Evolutionary conservation across 163 green algal species (phyloP), one percentile per base, ranked within the genome.

Genomic region (Scenedesmus sp.): DNA sequence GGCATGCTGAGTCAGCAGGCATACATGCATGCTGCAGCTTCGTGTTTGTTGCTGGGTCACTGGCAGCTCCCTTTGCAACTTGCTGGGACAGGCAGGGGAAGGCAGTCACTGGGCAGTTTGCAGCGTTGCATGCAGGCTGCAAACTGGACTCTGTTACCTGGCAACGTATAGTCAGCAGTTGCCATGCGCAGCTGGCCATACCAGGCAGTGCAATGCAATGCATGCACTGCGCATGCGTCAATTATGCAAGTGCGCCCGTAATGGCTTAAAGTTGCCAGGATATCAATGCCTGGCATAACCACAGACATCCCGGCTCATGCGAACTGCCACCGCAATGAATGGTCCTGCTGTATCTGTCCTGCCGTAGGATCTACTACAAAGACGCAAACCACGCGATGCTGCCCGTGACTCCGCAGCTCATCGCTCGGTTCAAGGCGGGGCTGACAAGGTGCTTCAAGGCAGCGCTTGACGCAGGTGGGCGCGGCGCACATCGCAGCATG

Each of bases 311-410:
- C 7, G 7, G 46, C 7, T 56, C 46, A 56, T 56, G n/a, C 35
- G 3, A 37, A 24, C 24, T 37, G 24, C 35, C 24, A 22, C 40
- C n/a, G 2, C 46, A 22, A 0, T n/a, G 7, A 33, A 26, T 83
- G 44, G 15, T 26, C 4, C n/a, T 85, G 79, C n/a, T 46, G 86
- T 35, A 20, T 9, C 24, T 12, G 4, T 40, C 15, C 79, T 37
- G 44, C 46, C n/a, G 49, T 49, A 86, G 81, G 44, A 72, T 72
- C 49, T 86, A 86, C 49, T 86, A 86, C 46, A 72, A 86, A 33
- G 81, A 72, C 26, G 30, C 35, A 5, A 44, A 42, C 33, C 3
- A 56, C n/a, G 30, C 16, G 3, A 70, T 86, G 81, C 44, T 86
- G 26, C 81, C 81, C 46, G 81, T 56, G 22, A 56, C 59, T 12